phyloP scores from a whole-genome alignment of 2,329 filamentous ascomycete genomes.

The Domatiomyces globalis region DNA sequence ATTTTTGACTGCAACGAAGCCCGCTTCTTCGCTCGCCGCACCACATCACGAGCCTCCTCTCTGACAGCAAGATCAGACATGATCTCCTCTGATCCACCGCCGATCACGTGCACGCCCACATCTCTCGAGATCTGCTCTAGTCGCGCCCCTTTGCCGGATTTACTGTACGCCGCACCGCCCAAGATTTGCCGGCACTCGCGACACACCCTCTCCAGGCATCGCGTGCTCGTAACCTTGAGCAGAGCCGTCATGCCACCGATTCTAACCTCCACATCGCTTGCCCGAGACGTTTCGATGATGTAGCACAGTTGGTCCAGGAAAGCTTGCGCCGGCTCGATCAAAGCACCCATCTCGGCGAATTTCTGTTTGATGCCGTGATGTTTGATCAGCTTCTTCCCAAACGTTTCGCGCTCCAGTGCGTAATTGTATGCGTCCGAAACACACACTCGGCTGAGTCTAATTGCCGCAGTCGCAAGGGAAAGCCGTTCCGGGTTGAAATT shows the following conservation, averaged over 20 bases:
- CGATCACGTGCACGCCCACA: constrained; percentile 47
- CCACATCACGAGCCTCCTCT: constrained; percentile 56
- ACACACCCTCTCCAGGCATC: constrained; percentile 39
- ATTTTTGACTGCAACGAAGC: constrained; percentile 16
- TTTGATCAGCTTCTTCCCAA: constrained; percentile 55
- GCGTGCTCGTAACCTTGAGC: constrained; percentile 49
- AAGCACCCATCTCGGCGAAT: constrained; percentile 52
- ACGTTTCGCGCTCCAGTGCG: constrained; percentile 53
- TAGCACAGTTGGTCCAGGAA: constrained; percentile 38
- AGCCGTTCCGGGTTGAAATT: constrained; percentile 72
- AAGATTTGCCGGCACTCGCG: constrained; percentile 44
- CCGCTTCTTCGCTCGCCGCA: constrained; percentile 10
- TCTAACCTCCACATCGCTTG: constrained; percentile 31
- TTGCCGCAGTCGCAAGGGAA: constrained; percentile 50
- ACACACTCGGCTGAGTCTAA: constrained; percentile 48
- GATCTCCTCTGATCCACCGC: constrained; percentile 59
- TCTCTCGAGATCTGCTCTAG: constrained; percentile 53
- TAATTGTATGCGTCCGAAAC: constrained; percentile 48
- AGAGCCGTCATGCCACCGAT: constrained; percentile 59
- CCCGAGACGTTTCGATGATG: constrained; percentile 41
- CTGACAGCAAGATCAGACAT: constrained; percentile 55
- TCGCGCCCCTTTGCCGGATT: constrained; percentile 55
- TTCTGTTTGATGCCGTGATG: constrained; percentile 60
- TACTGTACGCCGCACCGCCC: constrained; percentile 59
- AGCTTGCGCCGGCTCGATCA: constrained; percentile 55